Evolutionary conservation across 1,284 basidiomycete genomes (phyloP).

Genomic region (Fistulina hepatica): DNA sequence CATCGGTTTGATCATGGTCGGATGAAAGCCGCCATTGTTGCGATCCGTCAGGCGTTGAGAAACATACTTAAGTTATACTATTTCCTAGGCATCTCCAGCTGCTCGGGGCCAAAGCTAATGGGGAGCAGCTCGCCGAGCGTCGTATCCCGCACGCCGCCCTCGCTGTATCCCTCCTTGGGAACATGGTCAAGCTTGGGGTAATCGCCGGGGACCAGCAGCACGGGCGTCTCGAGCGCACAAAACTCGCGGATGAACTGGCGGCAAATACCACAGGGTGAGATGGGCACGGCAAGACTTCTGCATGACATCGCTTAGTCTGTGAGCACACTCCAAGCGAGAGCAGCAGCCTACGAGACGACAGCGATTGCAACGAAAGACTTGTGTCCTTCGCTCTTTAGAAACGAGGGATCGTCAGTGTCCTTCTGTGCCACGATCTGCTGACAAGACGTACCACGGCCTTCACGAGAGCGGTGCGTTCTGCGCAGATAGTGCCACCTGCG

Average conservation of each 20-base stretch:
- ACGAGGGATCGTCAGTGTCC: conserved; percentile 5
- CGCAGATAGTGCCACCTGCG: conserved; percentile 71
- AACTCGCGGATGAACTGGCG: conserved; percentile 89
- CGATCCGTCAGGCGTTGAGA: no score
- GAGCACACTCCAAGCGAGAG: neutral
- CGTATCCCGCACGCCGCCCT: conserved; percentile 45
- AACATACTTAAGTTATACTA: no score
- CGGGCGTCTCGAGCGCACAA: conserved; percentile 63
- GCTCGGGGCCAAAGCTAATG: conserved; percentile 25
- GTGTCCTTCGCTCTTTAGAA: conserved; percentile 63
- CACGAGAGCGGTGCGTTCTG: conserved; percentile 80
- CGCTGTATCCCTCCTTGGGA: conserved; percentile 23
- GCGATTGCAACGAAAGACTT: conserved; percentile 61
- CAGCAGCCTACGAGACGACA: conserved; percentile 50
- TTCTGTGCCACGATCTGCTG: conserved; percentile 1
- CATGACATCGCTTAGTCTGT: neutral
- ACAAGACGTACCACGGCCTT: conserved; percentile 64
- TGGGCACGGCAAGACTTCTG: conserved; percentile 53
- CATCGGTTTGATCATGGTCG: no score
- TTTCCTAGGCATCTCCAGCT: conserved; percentile 12
- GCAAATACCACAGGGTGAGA: conserved; percentile 86
- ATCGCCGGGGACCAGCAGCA: conserved; percentile 65
- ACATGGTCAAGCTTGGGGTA: conserved; percentile 32
- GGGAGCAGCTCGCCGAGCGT: conserved; percentile 74
- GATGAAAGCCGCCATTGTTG: no score